Conservation (phyloP, 2,329 filamentous ascomycete genomes). For the Blastomyces parvus region DNA sequence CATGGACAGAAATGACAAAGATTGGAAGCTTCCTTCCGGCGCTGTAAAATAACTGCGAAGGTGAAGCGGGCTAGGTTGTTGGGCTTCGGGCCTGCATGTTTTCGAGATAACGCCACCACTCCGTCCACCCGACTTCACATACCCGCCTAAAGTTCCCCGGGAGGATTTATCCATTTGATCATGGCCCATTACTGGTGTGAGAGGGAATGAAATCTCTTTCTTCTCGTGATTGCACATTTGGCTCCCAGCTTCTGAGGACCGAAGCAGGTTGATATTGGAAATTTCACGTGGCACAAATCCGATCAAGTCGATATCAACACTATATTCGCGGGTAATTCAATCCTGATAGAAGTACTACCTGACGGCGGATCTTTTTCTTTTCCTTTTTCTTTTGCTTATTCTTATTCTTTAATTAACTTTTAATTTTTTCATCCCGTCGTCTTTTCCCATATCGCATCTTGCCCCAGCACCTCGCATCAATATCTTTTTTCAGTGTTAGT, state of each 20-base stretch:
- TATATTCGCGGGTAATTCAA: background rate
- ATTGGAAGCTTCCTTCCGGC: background rate
- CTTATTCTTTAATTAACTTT: background rate
- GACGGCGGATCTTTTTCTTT: background rate
- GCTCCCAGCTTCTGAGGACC: background rate
- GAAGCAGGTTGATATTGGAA: background rate
- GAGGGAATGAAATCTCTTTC: background rate
- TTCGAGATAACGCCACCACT: background rate
- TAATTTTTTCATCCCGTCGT: background rate
- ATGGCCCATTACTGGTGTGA: background rate
- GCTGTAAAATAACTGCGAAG: background rate
- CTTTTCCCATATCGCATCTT: background rate
- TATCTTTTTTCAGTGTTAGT: too few species aligned
- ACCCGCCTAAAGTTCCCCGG: background rate
- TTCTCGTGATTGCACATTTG: background rate
- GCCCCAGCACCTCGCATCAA: background rate
- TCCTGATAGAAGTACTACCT: background rate
- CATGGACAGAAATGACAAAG: background rate
- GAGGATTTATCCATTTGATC: background rate
- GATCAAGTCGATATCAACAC: background rate
- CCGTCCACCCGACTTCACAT: background rate
- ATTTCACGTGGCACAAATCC: background rate
- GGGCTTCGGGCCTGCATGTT: background rate
- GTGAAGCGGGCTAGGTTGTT: background rate
- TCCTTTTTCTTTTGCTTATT: too few species aligned